A percentile compares a stretch with the other conserved stretches of the same genome.
Evolutionary conservation across 2,329 filamentous ascomycete species (phyloP).

Genomic region (Penicillium sp.): DNA sequence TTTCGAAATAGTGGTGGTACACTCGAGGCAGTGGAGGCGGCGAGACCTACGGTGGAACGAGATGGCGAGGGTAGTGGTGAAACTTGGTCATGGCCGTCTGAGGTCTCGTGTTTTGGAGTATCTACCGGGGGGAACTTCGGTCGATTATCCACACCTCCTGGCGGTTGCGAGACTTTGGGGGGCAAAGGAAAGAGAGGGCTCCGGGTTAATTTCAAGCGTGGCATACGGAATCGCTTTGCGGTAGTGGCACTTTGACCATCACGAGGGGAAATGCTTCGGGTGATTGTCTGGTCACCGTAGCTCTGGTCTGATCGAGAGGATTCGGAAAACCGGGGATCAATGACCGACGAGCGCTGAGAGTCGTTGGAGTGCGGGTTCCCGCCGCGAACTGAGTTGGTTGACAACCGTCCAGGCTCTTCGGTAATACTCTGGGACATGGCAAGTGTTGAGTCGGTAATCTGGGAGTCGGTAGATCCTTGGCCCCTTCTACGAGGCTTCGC

Average conservation of each 20-base stretch:
- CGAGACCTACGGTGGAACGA: slow-evolving; percentile 53
- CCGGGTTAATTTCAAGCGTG: slow-evolving; percentile 72
- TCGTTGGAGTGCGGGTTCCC: slow-evolving; percentile 63
- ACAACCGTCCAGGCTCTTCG: slow-evolving; percentile 59
- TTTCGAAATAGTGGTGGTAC: slow-evolving; percentile 55
- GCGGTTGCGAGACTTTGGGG: slow-evolving; percentile 55
- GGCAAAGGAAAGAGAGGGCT: slow-evolving; percentile 85
- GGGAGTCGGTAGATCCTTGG: slow-evolving; percentile 32
- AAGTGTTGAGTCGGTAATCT: slow-evolving; percentile 30
- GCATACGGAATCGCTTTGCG: slow-evolving; percentile 76
- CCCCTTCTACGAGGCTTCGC: slow-evolving; percentile 23
- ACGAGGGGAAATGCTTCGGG: slow-evolving; percentile 59
- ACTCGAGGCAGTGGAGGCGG: slow-evolving; percentile 50
- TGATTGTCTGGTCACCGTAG: slow-evolving; percentile 64
- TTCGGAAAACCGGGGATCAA: slow-evolving; percentile 70
- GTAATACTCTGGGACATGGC: slow-evolving; percentile 55
- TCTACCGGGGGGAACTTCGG: slow-evolving; percentile 25
- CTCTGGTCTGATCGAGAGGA: slow-evolving; percentile 89
- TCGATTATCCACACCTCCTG: slow-evolving; percentile 16
- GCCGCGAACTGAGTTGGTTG: slow-evolving; percentile 45
- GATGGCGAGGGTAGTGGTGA: slow-evolving; percentile 51
- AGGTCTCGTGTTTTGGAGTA: slow-evolving; percentile 25
- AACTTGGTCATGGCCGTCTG: slow-evolving; percentile 35
- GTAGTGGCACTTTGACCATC: slow-evolving; percentile 58
- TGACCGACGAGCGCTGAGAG: slow-evolving; percentile 60